These are phyloP conservation scores for Pseudogymnoascus sp. DNA, from an alignment of 2,329 filamentous ascomycete genomes.

Conservation along the genomic window DNA sequence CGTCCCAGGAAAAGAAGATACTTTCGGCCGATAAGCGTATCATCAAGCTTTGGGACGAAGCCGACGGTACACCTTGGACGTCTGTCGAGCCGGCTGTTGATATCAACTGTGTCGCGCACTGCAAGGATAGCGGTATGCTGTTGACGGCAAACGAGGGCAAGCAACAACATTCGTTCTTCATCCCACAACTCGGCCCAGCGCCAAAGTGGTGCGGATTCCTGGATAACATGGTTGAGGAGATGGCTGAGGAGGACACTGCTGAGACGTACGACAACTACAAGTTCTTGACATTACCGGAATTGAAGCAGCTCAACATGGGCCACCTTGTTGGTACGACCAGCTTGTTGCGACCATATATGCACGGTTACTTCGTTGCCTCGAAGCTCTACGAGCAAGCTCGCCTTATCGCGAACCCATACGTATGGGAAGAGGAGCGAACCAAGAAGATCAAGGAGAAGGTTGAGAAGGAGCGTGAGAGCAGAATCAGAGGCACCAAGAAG, in stretches of 20 bases:
- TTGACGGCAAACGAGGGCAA: slow-evolving; percentile 94
- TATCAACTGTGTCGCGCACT: slow-evolving; percentile 90
- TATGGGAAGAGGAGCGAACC: slow-evolving; percentile 84
- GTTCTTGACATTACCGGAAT: slow-evolving; percentile 83
- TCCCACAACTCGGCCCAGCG: slow-evolving; percentile 85
- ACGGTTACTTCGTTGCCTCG: slow-evolving; percentile 95
- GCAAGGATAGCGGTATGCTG: slow-evolving; percentile 87
- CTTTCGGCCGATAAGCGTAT: slow-evolving; percentile 90
- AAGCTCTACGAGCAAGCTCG: slow-evolving; percentile 92
- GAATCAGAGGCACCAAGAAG: slow-evolving; percentile 92
- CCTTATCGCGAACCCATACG: slow-evolving; percentile 86
- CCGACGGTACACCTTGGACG: slow-evolving; percentile 82
- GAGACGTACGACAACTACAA: slow-evolving; percentile 99
- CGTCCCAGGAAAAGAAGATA: slow-evolving; percentile 75
- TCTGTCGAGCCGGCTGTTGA: slow-evolving; percentile 92
- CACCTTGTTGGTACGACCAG: slow-evolving; percentile 88
- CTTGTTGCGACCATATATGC: slow-evolving; percentile 92
- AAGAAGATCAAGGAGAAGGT: slow-evolving; percentile 93
- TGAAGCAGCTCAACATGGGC: slow-evolving; percentile 76
- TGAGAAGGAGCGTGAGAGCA: slow-evolving; percentile 89
- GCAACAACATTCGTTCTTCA: slow-evolving; percentile 91
- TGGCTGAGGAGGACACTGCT: slow-evolving; percentile 74
- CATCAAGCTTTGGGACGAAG: slow-evolving; percentile 92
- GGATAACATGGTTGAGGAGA: slow-evolving; percentile 96
- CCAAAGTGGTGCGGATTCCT: slow-evolving; percentile 95